Base-by-base conservation (phyloP, 208 protist genomes). In the Crithidia thermophila region DNA sequence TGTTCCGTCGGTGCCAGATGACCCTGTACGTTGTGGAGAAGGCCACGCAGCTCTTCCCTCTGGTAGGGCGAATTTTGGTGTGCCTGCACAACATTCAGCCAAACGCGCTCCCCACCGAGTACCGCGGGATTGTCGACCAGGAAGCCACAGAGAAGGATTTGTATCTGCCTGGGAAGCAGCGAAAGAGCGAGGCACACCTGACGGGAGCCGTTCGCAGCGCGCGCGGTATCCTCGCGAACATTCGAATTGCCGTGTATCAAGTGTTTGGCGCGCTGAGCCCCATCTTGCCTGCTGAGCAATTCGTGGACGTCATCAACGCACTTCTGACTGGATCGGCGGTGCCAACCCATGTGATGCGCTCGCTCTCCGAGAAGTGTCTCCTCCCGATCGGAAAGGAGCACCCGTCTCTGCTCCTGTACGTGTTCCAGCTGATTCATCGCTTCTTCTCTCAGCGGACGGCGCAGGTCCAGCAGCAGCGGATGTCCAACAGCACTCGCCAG, bases 191-290 rank as follows among this genome's bases (percentile, higher is more conserved):
- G 25, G 58, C 50, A 36, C 50, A 68, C 31, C 5, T 50, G 14
- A 55, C 56, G 14, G 46, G 50, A 18, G 39, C 34, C 11, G 53
- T 84, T 11, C 28, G 75, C 21, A 34, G 33, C 13, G 79, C 87
- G 9, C 75, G 85, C 33, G 30, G 53, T 5, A 36, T 52, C 11
- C 72, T 95, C 4, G 63, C 77, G 61, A 76, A 75, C 53, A 73
- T 91, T 3, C 90, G 90, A 10, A 49, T 85, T 18, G 46, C 75
- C 27, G 20, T 93, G 16, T 95, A 95, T 55, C 85, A 95, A 39
- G 51, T 91, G 1, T 75, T 92, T 36, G 88, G 84, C 10, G 37
- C 71, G 5, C 52, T 94, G 31, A 75, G 79, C 43, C 55, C 75
- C 7, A 82, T 87, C 56, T 42, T 91, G 40, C 78, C 83, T 20